Evolutionary conservation across 2,329 filamentous ascomycete species (phyloP).

Genomic region (Gaeumannomyces tritici): DNA sequence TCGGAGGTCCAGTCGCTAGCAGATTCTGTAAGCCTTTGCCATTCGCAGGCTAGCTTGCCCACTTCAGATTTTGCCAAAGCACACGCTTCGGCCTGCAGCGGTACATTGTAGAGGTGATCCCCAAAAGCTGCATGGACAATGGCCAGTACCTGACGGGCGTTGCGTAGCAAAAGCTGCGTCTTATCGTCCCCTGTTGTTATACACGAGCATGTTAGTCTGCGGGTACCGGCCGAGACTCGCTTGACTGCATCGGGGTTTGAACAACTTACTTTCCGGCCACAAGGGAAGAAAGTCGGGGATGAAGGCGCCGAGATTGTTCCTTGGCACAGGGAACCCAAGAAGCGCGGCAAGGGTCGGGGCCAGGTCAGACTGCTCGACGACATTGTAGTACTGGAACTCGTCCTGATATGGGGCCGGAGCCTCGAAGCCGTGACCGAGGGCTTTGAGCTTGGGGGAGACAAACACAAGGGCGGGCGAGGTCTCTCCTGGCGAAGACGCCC

Average conservation of each 20-base stretch:
- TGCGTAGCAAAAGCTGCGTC: conserved; percentile 61
- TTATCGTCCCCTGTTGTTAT: conserved; percentile 34
- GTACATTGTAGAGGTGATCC: conserved; percentile 28
- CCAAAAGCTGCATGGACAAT: conserved; percentile 69
- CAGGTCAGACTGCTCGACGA: conserved; percentile 89
- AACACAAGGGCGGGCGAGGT: conserved; percentile 90
- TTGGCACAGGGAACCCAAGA: conserved; percentile 77
- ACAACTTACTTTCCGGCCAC: conserved; percentile 52
- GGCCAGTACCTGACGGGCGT: conserved; percentile 69
- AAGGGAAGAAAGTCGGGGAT: conserved; percentile 70
- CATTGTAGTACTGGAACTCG: conserved; percentile 76
- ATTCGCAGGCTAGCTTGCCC: conserved; percentile 58
- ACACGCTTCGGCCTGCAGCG: conserved; percentile 14
- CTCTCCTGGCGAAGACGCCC: conserved; percentile 86
- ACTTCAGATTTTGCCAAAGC: conserved; percentile 32
- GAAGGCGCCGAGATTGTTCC: conserved; percentile 83
- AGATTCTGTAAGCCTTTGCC: conserved; percentile 35
- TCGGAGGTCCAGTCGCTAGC: conserved; percentile 4
- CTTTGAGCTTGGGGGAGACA: conserved; percentile 70
- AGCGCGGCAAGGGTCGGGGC: conserved; percentile 81
- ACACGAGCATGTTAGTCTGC: background rate
- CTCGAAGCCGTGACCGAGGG: conserved; percentile 25
- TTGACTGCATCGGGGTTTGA: background rate
- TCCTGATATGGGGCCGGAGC: conserved; percentile 37
- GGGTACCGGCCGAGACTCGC: background rate